Evolutionary conservation across 2,329 filamentous ascomycete genomes (phyloP).

Genomic region (Claviceps monticola): DNA sequence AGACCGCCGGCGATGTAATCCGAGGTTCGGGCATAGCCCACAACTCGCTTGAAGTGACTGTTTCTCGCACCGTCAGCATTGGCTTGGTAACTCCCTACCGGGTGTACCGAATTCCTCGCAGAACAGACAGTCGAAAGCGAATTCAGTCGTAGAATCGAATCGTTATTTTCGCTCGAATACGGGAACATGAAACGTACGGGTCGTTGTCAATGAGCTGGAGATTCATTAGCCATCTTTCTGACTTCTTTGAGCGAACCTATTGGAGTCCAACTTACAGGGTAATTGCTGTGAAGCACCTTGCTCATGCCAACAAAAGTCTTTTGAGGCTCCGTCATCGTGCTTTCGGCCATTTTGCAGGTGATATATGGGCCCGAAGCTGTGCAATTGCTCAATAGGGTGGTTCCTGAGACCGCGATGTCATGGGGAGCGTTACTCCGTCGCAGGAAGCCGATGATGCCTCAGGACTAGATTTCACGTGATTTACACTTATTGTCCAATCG

Average conservation of each 20-base stretch:
- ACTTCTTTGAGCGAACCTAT: constrained; percentile 10
- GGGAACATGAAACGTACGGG: constrained; percentile 47
- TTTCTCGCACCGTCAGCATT: constrained; percentile 14
- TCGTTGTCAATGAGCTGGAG: constrained; percentile 94
- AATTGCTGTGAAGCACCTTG: constrained; percentile 71
- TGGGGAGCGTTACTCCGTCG: constrained; percentile 9
- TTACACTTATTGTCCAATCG: background rate
- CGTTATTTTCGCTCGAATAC: no score
- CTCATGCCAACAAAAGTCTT: constrained; percentile 31
- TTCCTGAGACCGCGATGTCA: constrained; percentile 5
- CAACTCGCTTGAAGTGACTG: constrained; percentile 82
- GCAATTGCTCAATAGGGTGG: constrained; percentile 8
- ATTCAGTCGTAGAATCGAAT: no score
- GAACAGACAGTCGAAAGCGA: no score
- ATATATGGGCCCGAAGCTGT: constrained; percentile 12
- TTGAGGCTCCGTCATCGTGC: constrained; percentile 22
- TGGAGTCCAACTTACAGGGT: constrained; percentile 52
- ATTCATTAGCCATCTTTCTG: constrained; percentile 8
- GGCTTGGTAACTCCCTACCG: background rate
- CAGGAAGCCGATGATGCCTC: constrained; percentile 14
- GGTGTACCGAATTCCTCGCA: no score
- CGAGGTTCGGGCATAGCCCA: constrained; percentile 71
- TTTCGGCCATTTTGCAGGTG: constrained; percentile 24
- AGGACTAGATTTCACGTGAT: constrained; percentile 18
- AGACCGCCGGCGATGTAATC: constrained; percentile 65